phyloP scores from a whole-genome alignment of 495 filamentous ascomycete species.

The Stereocaulon alpinum region DNA sequence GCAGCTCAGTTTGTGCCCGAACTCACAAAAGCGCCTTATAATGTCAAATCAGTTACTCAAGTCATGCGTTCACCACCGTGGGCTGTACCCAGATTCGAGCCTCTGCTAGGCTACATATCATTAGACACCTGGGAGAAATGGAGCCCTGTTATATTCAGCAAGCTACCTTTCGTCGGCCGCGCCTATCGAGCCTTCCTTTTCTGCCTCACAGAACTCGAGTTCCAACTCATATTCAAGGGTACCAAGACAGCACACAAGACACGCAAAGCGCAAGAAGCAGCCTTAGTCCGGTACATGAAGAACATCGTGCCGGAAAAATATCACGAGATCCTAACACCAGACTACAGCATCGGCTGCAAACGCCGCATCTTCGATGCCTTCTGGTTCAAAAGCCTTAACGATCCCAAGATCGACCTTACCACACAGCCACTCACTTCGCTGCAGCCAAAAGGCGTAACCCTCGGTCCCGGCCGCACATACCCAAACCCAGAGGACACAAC shows the following conservation, averaged over 20 bases:
- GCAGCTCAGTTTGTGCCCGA: conserved; percentile 37
- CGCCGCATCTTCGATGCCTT: conserved; percentile 44
- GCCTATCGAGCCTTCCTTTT: conserved; percentile 31
- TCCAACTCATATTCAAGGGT: conserved; percentile 28
- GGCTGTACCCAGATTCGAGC: conserved; percentile 36
- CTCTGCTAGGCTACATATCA: conserved; percentile 22
- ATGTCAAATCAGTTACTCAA: conserved; percentile 50
- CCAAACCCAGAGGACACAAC: conserved; percentile 28
- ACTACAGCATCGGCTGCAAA: conserved; percentile 56
- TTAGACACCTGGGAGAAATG: conserved; percentile 34
- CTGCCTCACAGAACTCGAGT: conserved; percentile 29
- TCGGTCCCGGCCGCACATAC: conserved; percentile 43
- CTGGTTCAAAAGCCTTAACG: conserved; percentile 46
- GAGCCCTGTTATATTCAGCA: conserved; percentile 30
- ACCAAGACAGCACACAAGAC: conserved; percentile 16
- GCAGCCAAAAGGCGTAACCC: conserved; percentile 37
- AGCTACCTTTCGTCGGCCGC: conserved; percentile 36
- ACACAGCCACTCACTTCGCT: conserved; percentile 42
- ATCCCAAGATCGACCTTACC: conserved; percentile 46
- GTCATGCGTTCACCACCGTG: conserved; percentile 55
- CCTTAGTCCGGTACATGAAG: conserved; percentile 39
- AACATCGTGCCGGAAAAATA: conserved; percentile 46
- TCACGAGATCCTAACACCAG: conserved; percentile 51
- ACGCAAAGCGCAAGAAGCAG: conserved; percentile 31
- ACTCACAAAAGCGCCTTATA: conserved; percentile 30